A percentile compares a stretch with the other conserved stretches of the same genome.
These are phyloP conservation scores for Aphanomyces cochlioides DNA, from an alignment of 352 stramenopile species.

Conservation along the genomic window DNA sequence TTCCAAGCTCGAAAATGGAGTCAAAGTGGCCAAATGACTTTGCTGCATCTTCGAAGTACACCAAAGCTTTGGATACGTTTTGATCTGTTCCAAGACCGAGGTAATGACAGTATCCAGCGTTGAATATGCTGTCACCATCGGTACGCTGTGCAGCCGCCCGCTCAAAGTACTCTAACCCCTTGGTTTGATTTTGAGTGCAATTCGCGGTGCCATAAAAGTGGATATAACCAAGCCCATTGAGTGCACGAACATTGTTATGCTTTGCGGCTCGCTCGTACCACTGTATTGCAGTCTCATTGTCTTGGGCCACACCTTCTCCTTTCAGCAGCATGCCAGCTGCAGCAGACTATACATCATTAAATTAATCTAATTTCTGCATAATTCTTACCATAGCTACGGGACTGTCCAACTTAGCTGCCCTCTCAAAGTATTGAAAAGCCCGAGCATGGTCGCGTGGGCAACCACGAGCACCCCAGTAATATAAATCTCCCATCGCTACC, in stretches of 20 bases:
- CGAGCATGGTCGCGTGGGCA: slow-evolving; percentile 61
- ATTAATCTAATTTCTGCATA: too few relatives aligned
- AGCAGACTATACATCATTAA: slow-evolving; percentile 43
- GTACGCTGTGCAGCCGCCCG: slow-evolving; percentile 63
- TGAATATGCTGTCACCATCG: slow-evolving; percentile 89
- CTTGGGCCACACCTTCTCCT: slow-evolving; percentile 68
- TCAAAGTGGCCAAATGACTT: slow-evolving; percentile 83
- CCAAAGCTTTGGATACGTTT: slow-evolving; percentile 56
- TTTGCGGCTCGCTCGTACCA: slow-evolving; percentile 70
- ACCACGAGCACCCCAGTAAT: slow-evolving; percentile 85
- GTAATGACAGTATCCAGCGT: slow-evolving; percentile 79
- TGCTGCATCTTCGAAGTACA: slow-evolving; percentile 59
- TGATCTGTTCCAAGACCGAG: slow-evolving; percentile 51
- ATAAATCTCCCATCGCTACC: slow-evolving; percentile 80
- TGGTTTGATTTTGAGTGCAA: slow-evolving; percentile 65
- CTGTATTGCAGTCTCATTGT: slow-evolving; percentile 68
- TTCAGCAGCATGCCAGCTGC: slow-evolving; percentile 85
- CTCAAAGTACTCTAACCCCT: slow-evolving; percentile 79
- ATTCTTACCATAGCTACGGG: slow-evolving; percentile 32
- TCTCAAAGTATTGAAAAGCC: slow-evolving; percentile 70
- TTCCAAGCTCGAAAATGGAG: slow-evolving; percentile 69
- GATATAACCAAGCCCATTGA: slow-evolving; percentile 88
- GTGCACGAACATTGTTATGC: slow-evolving; percentile 65
- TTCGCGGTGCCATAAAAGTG: slow-evolving; percentile 79
- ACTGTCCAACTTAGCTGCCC: slow-evolving; percentile 58